Base-by-base conservation (phyloP, 2,329 filamentous ascomycete species). In the Pezicula rhizophila region DNA sequence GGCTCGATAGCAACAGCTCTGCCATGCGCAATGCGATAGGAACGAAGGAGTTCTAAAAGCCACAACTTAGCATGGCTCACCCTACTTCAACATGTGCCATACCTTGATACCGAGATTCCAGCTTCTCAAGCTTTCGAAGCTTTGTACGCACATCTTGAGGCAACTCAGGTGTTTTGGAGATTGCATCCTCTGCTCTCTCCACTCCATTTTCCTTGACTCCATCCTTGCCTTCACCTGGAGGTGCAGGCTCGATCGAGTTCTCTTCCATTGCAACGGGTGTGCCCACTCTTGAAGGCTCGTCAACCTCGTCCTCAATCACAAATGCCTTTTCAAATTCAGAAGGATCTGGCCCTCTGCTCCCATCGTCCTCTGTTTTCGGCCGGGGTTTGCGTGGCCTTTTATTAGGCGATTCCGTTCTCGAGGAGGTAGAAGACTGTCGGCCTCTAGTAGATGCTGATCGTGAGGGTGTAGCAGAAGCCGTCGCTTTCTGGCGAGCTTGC, bases 11-110 rank as follows among this genome's bases (percentile, higher is more conserved):
- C 82, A 11, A 87, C 82, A 38, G 91, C 89, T 45, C 90, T 84
- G 49, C 87, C 82, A 70, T 99, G 92, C 15, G 93, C 93, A 56
- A 91, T 84, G 53, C 90, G 82, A 68, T 99, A 99, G 8, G 92
- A 96, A 49, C 89, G 85, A 44, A 97, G 75, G 1, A 99, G 76
- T 62, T 97, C 92, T 89, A 47, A 17, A 23, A 25, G 1, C 28
- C 8, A 46, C 35, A 31, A 17, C 42, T 63, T 47, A 62, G 53
- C 48, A 42, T 26, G 40, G 14, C 37, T 39, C 17, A 17, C 35
- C 28, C 14, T 11, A 46, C 45, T 20, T 49, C 35, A 49, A 15
- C 28, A 26, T n/a, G 33, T 17, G 7, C 20, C 67, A 39, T 74
- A 91, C 88, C 89, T 64, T 88, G 82, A 67, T 97, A 97, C 50